Evolutionary conservation across 805 yeast genomes (phyloP).

Genomic region (Ascoidea tarda): DNA sequence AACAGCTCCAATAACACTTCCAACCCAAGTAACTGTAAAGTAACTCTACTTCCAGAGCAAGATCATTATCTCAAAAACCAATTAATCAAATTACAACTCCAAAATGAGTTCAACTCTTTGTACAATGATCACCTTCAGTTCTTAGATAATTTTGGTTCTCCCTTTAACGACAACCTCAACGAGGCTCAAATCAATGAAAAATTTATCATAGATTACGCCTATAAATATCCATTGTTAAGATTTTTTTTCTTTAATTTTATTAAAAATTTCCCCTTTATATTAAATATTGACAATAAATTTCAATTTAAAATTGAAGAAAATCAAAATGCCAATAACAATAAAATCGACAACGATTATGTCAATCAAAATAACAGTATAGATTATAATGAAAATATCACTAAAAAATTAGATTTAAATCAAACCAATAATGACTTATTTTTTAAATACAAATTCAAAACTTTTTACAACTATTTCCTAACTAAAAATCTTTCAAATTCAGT

Average conservation of each 20-base stretch:
- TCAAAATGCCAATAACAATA: no score
- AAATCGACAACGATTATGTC: background rate
- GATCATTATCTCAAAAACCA: conserved; percentile 85
- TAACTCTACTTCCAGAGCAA: conserved; percentile 20
- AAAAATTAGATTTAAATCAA: conserved; percentile 13
- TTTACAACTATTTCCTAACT: conserved; percentile 63
- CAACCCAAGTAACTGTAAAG: no score
- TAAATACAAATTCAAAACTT: conserved; percentile 67
- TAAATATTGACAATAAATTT: conserved; percentile 3
- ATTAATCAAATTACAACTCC: conserved; percentile 46
- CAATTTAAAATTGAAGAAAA: no score
- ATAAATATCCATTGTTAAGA: conserved; percentile 51
- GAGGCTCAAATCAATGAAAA: no score
- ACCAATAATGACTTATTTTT: conserved; percentile 45
- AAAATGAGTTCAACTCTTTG: conserved; percentile 44
- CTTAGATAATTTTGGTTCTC: conserved; percentile 60
- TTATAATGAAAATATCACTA: background rate
- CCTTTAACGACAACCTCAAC: conserved; percentile 30
- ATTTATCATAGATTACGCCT: conserved; percentile 6
- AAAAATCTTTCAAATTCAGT: conserved; percentile 59
- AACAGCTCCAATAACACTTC: no score
- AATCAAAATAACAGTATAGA: background rate
- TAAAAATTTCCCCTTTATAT: conserved; percentile 61
- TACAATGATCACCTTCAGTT: conserved; percentile 38
- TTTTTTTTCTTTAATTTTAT: conserved; percentile 53